Base-by-base conservation (phyloP, 2,329 filamentous ascomycete species). In the Aspergillus pseudonomiae region DNA sequence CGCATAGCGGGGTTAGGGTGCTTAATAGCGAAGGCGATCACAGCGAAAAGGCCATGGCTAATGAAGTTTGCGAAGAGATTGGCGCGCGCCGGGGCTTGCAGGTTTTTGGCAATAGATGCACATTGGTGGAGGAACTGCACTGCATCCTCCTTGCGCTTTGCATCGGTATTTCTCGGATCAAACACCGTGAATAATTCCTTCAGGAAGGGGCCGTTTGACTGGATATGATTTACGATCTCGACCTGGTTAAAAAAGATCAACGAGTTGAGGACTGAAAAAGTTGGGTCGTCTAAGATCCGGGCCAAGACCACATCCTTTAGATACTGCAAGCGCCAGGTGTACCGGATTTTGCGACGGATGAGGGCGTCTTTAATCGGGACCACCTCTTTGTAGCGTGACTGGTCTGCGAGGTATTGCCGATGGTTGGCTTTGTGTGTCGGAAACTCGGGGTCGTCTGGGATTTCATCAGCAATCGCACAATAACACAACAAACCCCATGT, bases 181-280 rank as follows among this genome's bases (percentile, higher is more conserved):
- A 98, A 97, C 66, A 98, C 93, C 60, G 86, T 86, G 76, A 98
- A 99, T 4, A 98, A 85, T 66, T 97, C 92, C 68, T 88, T 89
- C 32, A 98, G 81, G 73, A 97, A 97, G 1, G 81, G 80, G 0
- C 83, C 83, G 71, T 97, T 97, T 30, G 84, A 85, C 77, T 97
- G 94, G n/a, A 99, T 84, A 78, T 98, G 92, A 74, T 94, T 92
- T 57, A 99, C 91, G 74, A 99, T 97, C 74, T 98, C 95, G 71
- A 98, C 94, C 81, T 99, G 95, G 80, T 98, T 95, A 84, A 96
- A 99, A 82, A 97, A 99, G 70, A 99, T 99, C 71, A 98, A 86
- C 57, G 93, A 97, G 80, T 98, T 99, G 68, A 99, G 88, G 30
- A 98, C 94, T 28, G 93, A 96, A 78, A 98, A 99, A 24, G 95